Conservation (phyloP, 306 rosid species). For the Urtica urens region DNA sequence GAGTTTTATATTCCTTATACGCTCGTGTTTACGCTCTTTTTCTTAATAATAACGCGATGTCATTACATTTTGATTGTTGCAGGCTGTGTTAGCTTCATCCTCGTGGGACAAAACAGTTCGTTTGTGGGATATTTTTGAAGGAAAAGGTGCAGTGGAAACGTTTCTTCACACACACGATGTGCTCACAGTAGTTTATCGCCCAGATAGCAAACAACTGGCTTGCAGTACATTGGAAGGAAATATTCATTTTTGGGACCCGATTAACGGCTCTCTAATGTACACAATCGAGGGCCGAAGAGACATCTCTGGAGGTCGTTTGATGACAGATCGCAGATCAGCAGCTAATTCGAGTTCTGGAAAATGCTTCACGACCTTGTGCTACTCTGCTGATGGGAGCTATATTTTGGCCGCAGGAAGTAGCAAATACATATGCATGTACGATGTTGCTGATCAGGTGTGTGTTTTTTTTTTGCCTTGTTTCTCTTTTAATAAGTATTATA, state of each 20-base stretch:
- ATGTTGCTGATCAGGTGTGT: slow-evolving; percentile 88
- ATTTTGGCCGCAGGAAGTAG: slow-evolving; percentile 84
- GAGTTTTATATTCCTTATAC: slow-evolving; percentile 17
- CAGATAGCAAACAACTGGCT: slow-evolving; percentile 96
- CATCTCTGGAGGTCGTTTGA: slow-evolving; percentile 83
- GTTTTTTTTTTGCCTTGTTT: background rate
- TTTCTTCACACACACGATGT: slow-evolving; percentile 78
- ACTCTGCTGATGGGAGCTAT: slow-evolving; percentile 93
- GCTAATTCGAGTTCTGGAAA: slow-evolving; percentile 78
- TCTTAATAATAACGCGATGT: background rate
- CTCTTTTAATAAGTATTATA: too few relatives aligned
- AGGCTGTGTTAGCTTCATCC: slow-evolving; percentile 84
- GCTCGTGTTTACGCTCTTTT: too few relatives aligned
- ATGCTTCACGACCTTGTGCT: slow-evolving; percentile 76
- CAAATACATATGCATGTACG: slow-evolving; percentile 93
- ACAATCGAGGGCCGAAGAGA: slow-evolving; percentile 89
- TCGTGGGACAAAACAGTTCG: slow-evolving; percentile 89
- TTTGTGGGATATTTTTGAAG: slow-evolving; percentile 90
- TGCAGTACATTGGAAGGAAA: slow-evolving; percentile 95
- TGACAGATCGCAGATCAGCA: slow-evolving; percentile 90
- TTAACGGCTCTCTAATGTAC: slow-evolving; percentile 74
- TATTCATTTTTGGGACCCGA: slow-evolving; percentile 93
- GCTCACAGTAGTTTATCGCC: slow-evolving; percentile 78
- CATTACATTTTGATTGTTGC: background rate
- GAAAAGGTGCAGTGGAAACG: slow-evolving; percentile 87